Percentiles rank a stretch among this genome's conserved stretches.
phyloP scores from a whole-genome alignment of 2,329 filamentous ascomycete species.

The Metarhizium humberi region DNA sequence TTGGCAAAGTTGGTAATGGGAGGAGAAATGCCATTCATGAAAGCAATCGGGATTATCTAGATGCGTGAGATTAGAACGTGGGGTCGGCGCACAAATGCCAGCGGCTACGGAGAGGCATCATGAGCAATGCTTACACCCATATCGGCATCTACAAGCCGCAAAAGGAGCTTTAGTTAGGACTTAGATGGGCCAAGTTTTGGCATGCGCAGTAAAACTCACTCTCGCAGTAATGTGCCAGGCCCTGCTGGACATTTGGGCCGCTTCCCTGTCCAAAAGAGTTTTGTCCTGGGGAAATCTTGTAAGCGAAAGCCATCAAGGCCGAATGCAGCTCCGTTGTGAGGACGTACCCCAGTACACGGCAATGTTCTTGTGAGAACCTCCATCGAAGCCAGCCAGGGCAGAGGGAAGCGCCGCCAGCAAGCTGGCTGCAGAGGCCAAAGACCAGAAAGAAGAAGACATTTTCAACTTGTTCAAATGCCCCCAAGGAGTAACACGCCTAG shows the following conservation, averaged over 20 bases:
- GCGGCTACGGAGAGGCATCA: background rate
- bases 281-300: constrained; percentile 34
- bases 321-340: background rate
- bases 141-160: constrained; percentile 26
- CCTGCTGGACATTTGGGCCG: constrained; percentile 39
- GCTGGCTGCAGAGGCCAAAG: constrained; percentile 10
- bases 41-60: constrained; percentile 52
- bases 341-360: constrained; percentile 57
- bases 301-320: background rate
- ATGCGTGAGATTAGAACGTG: constrained; percentile 3
- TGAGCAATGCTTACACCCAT: constrained; percentile 29
- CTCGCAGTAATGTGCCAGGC: constrained; percentile 49
- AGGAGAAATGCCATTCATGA: constrained; percentile 47
- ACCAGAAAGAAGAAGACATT: constrained; percentile 6
- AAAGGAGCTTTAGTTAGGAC: background rate
- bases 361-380: constrained; percentile 40
- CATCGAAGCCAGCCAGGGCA: constrained; percentile 33
- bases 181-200: background rate
- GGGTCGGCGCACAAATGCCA: background rate
- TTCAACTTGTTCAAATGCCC: background rate
- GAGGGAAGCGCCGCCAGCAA: constrained; percentile 17
- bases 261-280: constrained; percentile 44
- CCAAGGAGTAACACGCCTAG: background rate
- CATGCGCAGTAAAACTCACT: constrained; percentile 28
- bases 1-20: constrained; percentile 56